These are phyloP conservation scores for Chaetomiaceae sp. DNA, from an alignment of 2,329 filamentous ascomycete genomes.

Conservation along the genomic window DNA sequence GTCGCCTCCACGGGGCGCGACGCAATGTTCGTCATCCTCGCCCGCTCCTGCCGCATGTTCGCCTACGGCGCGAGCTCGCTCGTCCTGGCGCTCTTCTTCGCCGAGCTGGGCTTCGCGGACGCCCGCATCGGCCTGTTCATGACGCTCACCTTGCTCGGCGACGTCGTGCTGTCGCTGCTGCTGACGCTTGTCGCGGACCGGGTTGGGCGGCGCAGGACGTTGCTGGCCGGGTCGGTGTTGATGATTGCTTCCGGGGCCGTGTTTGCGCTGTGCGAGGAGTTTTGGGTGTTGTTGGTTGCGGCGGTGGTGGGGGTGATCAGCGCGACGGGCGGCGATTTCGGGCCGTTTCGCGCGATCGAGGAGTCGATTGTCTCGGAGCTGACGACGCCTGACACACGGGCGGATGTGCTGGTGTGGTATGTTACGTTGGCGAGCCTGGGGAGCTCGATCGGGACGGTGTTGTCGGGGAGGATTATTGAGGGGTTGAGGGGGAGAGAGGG, in stretches of 20 bases:
- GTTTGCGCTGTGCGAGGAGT: slow-evolving; percentile 53
- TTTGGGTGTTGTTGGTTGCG: slow-evolving; percentile 54
- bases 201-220: slow-evolving; percentile 52
- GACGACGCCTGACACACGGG: slow-evolving; percentile 48
- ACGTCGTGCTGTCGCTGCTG: slow-evolving; percentile 54
- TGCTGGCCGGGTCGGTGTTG: slow-evolving; percentile 48
- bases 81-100: slow-evolving; percentile 59
- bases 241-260: slow-evolving; percentile 54
- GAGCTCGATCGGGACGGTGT: slow-evolving; percentile 47
- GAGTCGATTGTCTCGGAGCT: slow-evolving; percentile 61
- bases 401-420: slow-evolving; percentile 66
- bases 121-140: slow-evolving; percentile 60
- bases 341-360: slow-evolving; percentile 63
- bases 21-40: slow-evolving; percentile 51
- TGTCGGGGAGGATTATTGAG: slow-evolving; percentile 49
- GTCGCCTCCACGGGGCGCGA: slow-evolving; percentile 44
- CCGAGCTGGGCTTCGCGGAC: slow-evolving; percentile 52
- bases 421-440: slow-evolving; percentile 54
- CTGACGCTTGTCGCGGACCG: slow-evolving; percentile 57
- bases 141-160: slow-evolving; percentile 58
- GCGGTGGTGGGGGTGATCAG: slow-evolving; percentile 59
- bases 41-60: slow-evolving; percentile 53
- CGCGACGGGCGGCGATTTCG: slow-evolving; percentile 61
- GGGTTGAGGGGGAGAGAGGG: slow-evolving; percentile 40
- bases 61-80: slow-evolving; percentile 60